Conservation (phyloP, 73 alveolate species). For the Tetrahymena malaccensis region DNA sequence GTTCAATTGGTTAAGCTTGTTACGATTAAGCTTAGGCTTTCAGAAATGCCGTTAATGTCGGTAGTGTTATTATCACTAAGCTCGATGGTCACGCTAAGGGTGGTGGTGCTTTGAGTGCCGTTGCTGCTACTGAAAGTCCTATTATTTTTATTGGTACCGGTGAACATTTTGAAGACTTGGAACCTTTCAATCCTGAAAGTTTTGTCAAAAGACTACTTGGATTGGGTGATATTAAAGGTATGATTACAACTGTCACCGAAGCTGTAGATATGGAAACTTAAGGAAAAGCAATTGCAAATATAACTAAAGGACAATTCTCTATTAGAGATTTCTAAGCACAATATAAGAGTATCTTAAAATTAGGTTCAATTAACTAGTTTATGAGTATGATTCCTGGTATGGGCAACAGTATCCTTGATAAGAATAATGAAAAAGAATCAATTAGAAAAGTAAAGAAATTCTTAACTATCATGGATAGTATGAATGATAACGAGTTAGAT, state of each 20-base stretch:
- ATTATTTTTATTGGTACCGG: conserved; percentile 98
- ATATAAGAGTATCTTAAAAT: conserved; percentile 87
- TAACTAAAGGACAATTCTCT: conserved; percentile 90
- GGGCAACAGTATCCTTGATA: conserved; percentile 64
- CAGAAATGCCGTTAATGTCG: conserved; percentile 94
- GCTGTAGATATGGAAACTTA: conserved; percentile 90
- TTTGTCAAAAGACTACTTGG: conserved; percentile 96
- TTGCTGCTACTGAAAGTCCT: conserved; percentile 96
- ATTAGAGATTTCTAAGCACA: conserved; percentile 87
- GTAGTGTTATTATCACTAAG: conserved; percentile 96
- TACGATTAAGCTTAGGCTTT: conserved; percentile 89
- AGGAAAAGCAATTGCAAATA: conserved; percentile 84
- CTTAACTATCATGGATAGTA: conserved; percentile 94
- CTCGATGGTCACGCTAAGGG: conserved; percentile 99
- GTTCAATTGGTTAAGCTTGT: conserved; percentile 56
- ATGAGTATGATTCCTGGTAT: conserved; percentile 97
- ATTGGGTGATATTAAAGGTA: conserved; percentile 80
- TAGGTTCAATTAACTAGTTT: conserved; percentile 89
- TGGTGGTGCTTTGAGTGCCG: conserved; percentile 98
- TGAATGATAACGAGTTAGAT: conserved; percentile 89
- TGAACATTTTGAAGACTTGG: conserved; percentile 94
- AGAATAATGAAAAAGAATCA: conserved; percentile 97
- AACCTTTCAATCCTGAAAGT: conserved; percentile 90
- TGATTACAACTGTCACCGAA: conserved; percentile 90
- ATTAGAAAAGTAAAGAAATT: conserved; percentile 89